Percentiles rank a stretch among this genome's conserved stretches.
Evolutionary conservation across 805 yeast genomes (phyloP).

Genomic region (Ogataea nitratoaversa): DNA sequence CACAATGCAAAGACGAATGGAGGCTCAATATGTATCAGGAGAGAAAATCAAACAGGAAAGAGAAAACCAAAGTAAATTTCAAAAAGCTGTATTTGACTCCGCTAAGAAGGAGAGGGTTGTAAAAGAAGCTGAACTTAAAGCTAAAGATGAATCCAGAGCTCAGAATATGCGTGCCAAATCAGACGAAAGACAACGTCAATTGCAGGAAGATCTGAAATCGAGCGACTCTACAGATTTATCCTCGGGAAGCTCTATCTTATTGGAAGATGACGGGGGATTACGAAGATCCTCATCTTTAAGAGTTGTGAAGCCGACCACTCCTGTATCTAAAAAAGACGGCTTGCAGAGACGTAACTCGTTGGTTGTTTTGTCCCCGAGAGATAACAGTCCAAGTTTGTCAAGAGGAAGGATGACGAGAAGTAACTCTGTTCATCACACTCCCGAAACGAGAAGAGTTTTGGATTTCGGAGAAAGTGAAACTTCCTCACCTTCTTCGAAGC

Average conservation of each 20-base stretch:
- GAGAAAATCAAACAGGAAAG: constrained; percentile 21
- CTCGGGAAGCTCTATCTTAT: constrained; percentile 2
- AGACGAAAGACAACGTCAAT: constrained; percentile 20
- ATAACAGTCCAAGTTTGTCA: constrained; percentile 5
- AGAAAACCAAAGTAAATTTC: constrained; percentile 23
- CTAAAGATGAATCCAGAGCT: constrained; percentile 10
- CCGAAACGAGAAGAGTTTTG: constrained; percentile 11
- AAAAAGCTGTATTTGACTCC: constrained; percentile 19
- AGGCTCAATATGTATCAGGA: constrained; percentile 23
- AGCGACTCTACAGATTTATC: constrained; percentile 9
- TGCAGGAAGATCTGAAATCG: constrained; percentile 18
- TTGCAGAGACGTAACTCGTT: constrained; percentile 5
- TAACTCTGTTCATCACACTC: constrained; percentile 12
- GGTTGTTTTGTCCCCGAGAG: not conserved
- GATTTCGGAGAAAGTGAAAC: constrained; percentile 3
- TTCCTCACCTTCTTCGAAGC: not conserved
- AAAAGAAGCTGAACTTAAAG: constrained; percentile 19
- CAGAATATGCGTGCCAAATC: constrained; percentile 13
- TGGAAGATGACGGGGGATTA: not conserved
- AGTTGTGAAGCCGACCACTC: constrained; percentile 4
- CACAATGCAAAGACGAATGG: constrained; percentile 13
- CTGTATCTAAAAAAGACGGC: not conserved
- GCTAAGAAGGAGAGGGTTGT: constrained; percentile 23
- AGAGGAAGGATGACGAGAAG: constrained; percentile 4
- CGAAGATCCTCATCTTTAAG: constrained; percentile 7